Evolutionary conservation across 192 early-diverging fungal species (phyloP).

Genomic region (Funneliformis mosseae): DNA sequence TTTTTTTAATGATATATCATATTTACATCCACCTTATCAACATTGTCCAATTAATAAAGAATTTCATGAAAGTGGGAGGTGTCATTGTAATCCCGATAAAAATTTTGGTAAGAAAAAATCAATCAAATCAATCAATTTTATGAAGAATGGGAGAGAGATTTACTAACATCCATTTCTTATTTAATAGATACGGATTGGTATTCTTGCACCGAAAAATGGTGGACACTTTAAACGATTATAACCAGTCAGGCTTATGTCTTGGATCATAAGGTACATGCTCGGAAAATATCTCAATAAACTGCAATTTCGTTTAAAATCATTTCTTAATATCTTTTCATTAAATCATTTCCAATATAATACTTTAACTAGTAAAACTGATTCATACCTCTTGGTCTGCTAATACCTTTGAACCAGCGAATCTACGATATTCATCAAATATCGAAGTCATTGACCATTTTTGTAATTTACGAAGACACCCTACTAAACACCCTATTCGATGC

Average conservation of each 20-base stretch:
- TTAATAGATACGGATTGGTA: not conserved
- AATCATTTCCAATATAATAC: too few species aligned
- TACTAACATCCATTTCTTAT: conserved; percentile 3
- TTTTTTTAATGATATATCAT: conserved; percentile 76
- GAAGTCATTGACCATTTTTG: conserved; percentile 96
- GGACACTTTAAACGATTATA: conserved; percentile 19
- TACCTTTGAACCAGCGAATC: conserved; percentile 90
- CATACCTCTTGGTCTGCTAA: conserved; percentile 92
- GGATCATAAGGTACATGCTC: conserved; percentile 50
- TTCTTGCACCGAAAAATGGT: conserved; percentile 12
- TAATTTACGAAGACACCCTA: conserved; percentile 91
- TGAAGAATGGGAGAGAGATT: too few species aligned
- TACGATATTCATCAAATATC: conserved; percentile 96
- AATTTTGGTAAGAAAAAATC: conserved; percentile 49
- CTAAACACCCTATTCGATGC: conserved; percentile 91
- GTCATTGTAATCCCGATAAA: conserved; percentile 52
- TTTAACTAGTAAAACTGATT: not conserved
- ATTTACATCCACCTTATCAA: conserved; percentile 65
- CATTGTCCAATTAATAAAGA: conserved; percentile 68
- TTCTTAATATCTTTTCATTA: too few species aligned
- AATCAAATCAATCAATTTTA: too few species aligned
- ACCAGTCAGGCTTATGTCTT: conserved; percentile 54
- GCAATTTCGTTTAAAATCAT: too few species aligned
- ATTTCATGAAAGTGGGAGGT: conserved; percentile 45
- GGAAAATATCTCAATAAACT: conserved; percentile 63